Evolutionary conservation across 1,284 basidiomycete species (phyloP).

Genomic region (Apiotrichum porosum): DNA sequence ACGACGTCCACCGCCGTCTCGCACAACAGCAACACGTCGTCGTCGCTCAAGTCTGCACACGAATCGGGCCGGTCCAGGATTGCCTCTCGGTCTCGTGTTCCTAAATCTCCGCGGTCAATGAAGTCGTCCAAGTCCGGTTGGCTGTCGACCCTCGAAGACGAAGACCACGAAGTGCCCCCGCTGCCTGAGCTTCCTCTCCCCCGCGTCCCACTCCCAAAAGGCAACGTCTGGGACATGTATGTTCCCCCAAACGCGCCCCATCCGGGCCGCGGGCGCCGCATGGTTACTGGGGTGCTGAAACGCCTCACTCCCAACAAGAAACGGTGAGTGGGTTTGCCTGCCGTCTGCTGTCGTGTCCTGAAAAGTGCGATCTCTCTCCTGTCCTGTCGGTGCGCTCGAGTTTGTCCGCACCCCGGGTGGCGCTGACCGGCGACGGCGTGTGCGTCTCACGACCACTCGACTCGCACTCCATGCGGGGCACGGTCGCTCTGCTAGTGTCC

Average conservation of each 20-base stretch:
- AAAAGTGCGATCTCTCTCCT: neutral
- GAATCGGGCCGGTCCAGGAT: no score
- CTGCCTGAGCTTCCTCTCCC: neutral
- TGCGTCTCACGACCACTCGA: neutral
- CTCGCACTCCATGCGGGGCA: neutral
- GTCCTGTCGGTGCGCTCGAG: neutral
- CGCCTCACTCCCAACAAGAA: slow-evolving; percentile 3
- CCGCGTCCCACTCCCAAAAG: neutral
- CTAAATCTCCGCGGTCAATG: neutral
- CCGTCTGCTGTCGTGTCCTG: neutral
- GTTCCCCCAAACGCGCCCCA: no score
- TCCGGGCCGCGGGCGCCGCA: neutral
- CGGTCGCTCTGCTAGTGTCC: no score
- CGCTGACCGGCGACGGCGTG: neutral
- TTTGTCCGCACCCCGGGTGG: neutral
- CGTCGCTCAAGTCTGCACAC: no score
- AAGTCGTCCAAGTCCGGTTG: slow-evolving; percentile 3
- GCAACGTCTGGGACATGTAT: no score
- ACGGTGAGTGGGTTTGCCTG: slow-evolving; percentile 2
- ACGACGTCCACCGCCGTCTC: neutral
- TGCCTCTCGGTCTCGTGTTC: no score
- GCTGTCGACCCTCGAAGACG: no score
- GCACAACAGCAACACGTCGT: neutral
- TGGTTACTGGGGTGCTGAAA: slow-evolving; percentile 5
- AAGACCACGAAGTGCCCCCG: slow-evolving; percentile 1